phyloP scores from a whole-genome alignment of 441 rosid genomes.

The Brassica balearica region DNA sequence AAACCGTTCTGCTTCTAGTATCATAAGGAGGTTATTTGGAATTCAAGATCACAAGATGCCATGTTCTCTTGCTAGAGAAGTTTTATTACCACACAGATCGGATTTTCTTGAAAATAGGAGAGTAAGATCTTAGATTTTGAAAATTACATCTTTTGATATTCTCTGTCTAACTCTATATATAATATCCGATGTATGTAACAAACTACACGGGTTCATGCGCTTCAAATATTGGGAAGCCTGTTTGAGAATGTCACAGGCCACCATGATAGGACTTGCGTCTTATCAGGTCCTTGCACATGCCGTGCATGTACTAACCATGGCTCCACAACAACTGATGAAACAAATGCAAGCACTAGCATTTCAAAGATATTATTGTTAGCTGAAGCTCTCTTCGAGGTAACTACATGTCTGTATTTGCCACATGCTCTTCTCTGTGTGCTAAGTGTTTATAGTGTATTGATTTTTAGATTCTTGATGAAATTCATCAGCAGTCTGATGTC shows the following conservation, averaged over 20 bases:
- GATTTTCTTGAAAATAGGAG: conserved; percentile 83
- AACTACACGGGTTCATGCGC: conserved; percentile 72
- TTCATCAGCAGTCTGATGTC: conserved; percentile 95
- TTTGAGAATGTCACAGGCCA: conserved; percentile 88
- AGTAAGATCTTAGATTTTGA: conserved; percentile 87
- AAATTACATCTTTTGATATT: conserved; percentile 19
- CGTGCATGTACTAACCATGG: conserved; percentile 57
- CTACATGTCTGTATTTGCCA: conserved; percentile 3
- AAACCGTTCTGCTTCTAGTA: conserved; percentile 52
- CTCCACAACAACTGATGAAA: conserved; percentile 58
- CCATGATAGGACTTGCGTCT: conserved; percentile 87
- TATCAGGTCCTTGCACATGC: conserved; percentile 87
- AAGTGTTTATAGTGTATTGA: conserved; percentile 38
- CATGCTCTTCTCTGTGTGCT: conserved; percentile 22
- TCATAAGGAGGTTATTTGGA: conserved; percentile 54
- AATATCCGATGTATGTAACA: conserved; percentile 23
- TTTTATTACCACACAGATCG: conserved; percentile 80
- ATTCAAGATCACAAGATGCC: conserved; percentile 65
- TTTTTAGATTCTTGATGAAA: conserved; percentile 94
- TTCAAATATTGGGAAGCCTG: conserved; percentile 89
- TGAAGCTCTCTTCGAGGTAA: conserved; percentile 94
- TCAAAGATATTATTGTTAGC: conserved; percentile 94
- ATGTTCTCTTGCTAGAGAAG: conserved; percentile 71
- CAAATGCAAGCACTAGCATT: conserved; percentile 87
- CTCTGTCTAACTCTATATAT: conserved; percentile 28